Conservation (phyloP, 2,329 filamentous ascomycete genomes). For the Aspergillus sp. region DNA sequence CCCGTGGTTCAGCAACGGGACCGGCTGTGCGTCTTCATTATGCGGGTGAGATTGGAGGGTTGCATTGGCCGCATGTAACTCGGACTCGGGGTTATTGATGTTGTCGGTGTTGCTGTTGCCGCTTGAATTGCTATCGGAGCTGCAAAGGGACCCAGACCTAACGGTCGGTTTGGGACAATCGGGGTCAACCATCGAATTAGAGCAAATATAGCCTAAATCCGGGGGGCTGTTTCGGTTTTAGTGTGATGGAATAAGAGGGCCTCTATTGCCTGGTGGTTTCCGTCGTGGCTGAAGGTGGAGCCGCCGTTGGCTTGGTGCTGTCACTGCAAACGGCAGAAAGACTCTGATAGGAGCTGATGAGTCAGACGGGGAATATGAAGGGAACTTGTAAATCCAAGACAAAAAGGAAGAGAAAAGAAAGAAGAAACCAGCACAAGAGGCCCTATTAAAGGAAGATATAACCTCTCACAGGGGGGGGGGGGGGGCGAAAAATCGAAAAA, state of each 20-base stretch:
- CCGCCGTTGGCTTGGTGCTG: too few species aligned
- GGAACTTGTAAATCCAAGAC: background rate
- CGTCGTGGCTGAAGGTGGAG: background rate
- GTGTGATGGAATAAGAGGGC: too few species aligned
- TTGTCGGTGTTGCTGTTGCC: too few species aligned
- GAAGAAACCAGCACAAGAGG: background rate
- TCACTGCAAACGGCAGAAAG: too few species aligned
- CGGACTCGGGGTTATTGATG: slow-evolving; percentile 2
- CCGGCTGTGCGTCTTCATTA: slow-evolving; percentile 4
- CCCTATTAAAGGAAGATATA: background rate
- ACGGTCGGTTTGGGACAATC: slow-evolving; percentile 17
- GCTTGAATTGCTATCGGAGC: background rate
- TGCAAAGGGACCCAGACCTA: slow-evolving; percentile 15
- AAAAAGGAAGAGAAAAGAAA: background rate
- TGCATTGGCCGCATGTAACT: slow-evolving; percentile 15
- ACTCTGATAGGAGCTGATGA: background rate
- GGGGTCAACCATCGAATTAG: slow-evolving; percentile 19
- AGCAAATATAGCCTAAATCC: too few species aligned
- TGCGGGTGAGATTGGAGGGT: slow-evolving; percentile 14
- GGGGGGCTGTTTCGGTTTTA: too few species aligned
- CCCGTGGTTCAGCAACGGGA: slow-evolving; percentile 8
- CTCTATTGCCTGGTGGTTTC: too few species aligned
- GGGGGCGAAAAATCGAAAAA: background rate
- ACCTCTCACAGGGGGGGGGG: background rate
- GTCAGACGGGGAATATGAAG: background rate